These are phyloP conservation scores for Lunularia cruciata DNA, from an alignment of 225 moss, liverwort and hornwort species.

Conservation along the genomic window DNA sequence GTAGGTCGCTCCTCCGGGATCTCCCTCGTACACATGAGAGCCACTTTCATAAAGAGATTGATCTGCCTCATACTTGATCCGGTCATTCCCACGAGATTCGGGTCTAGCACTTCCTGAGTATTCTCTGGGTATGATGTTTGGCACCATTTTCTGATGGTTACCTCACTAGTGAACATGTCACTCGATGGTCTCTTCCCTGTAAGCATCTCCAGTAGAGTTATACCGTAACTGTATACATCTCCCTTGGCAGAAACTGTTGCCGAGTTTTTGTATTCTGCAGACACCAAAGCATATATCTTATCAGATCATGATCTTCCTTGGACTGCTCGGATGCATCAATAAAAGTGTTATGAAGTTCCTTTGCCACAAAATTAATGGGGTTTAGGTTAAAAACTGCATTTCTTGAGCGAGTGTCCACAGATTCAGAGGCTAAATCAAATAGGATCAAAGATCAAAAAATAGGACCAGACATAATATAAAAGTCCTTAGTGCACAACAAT, in stretches of 20 bases:
- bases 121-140: conserved; percentile 36
- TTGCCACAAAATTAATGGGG: neutral
- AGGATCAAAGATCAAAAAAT: neutral
- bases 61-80: conserved; percentile 35
- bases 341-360: neutral
- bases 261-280: conserved; percentile 38
- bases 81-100: conserved; percentile 20
- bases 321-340: neutral
- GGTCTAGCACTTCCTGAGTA: conserved; percentile 36
- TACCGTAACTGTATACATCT: conserved; percentile 55
- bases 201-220: conserved; percentile 47
- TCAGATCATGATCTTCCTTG: neutral
- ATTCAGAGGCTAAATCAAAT: neutral
- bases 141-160: conserved; percentile 38
- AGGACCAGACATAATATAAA: neutral
- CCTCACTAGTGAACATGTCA: conserved; percentile 35
- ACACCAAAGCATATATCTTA: neutral
- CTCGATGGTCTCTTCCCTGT: conserved; percentile 43
- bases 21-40: conserved; percentile 43
- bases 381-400: no score
- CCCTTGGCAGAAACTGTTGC: conserved; percentile 44
- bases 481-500: neutral
- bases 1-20: conserved; percentile 48
- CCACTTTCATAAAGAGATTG: conserved; percentile 44
- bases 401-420: no score